A percentile compares a stretch with the other conserved stretches of the same genome.
Conservation (phyloP, 2,329 filamentous ascomycete genomes). For the Penicillium sp. region DNA sequence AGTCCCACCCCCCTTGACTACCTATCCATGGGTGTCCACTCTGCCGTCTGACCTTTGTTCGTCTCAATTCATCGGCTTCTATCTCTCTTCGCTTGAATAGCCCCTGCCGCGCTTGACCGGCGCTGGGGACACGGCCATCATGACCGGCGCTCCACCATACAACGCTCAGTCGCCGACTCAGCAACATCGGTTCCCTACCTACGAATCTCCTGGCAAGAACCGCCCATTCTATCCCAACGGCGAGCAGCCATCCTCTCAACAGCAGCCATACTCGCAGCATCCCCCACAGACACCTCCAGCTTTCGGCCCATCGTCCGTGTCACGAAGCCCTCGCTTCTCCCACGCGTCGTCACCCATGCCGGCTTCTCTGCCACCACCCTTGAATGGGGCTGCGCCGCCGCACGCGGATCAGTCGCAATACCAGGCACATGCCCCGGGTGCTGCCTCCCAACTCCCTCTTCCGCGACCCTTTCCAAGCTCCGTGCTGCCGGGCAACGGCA, state of each 20-base stretch:
- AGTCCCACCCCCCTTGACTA: constrained; percentile 18
- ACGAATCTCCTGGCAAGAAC: constrained; percentile 45
- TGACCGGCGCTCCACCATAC: constrained; percentile 47
- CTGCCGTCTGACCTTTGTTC: constrained; percentile 9
- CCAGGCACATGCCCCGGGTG: constrained; percentile 32
- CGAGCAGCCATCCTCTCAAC: constrained; percentile 30
- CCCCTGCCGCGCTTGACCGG: constrained; percentile 28
- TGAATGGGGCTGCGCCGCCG: constrained; percentile 38
- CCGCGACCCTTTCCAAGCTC: constrained; percentile 38
- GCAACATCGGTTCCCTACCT: constrained; percentile 42
- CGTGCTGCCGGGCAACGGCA: constrained; percentile 35
- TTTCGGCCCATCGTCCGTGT: constrained; percentile 36
- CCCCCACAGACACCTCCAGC: constrained; percentile 46
- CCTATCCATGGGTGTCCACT: constrained; percentile 15
- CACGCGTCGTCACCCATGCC: constrained; percentile 44
- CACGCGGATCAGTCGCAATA: constrained; percentile 37
- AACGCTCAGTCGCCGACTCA: constrained; percentile 48
- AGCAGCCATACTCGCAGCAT: constrained; percentile 38
- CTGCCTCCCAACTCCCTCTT: constrained; percentile 33
- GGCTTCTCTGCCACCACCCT: constrained; percentile 38
- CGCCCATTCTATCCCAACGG: constrained; percentile 44
- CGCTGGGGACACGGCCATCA: constrained; percentile 36
- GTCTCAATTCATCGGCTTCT: constrained; percentile 16
- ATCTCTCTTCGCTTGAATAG: constrained; percentile 7
- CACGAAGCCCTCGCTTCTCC: constrained; percentile 43